Evolutionary conservation across 306 rosid genomes (phyloP), one percentile per base, ranked within the genome.

Genomic region (Cicer yamashitae): DNA sequence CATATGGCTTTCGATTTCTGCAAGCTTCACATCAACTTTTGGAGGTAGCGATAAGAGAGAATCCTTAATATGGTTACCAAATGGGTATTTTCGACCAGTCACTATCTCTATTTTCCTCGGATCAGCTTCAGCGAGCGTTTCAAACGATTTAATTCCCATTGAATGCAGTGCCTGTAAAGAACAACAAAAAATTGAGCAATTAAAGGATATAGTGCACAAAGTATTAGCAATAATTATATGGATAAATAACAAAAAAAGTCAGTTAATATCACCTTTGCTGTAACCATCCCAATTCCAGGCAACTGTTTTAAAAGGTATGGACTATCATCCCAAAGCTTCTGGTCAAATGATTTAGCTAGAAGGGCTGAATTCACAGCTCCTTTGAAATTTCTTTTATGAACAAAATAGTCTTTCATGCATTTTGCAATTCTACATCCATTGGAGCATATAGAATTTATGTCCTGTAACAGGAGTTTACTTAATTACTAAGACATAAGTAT

Each of bases 271-370:
- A 90, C 98, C 94, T 94, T 94, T 5, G 98, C 98, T 30, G 98
- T 94, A 81, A 94, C 96, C 96, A 94, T 88, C 76, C 98, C 98
- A 74, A 94, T 94, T 79, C 97, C 98, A 50, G 98, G 97, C 81
- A 94, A 83, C 76, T 94, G 98, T 85, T 90, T 94, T 90, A 94
- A 84, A 84, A 88, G 84, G 83, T 87, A 94, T 12, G 91, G 90
- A 79, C 98, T 94, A 45, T 90, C 96, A 84, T 91, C 98, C 98
- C 98, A 94, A 64, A 94, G 98, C 85, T 88, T 90, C 73, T 94
- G 98, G 84, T 85, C 76, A 25, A 94, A 74, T 53, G 98, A 94
- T 84, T 91, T 94, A 7, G 97, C 93, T 52, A 91, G 80, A 82
- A 91, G 88, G 71, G 91, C 88, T 13, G 96, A 87, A 83, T 82